These are phyloP conservation scores for Talaromyces albobiverticillius DNA, from an alignment of 2,329 filamentous ascomycete species.

Conservation along the genomic window DNA sequence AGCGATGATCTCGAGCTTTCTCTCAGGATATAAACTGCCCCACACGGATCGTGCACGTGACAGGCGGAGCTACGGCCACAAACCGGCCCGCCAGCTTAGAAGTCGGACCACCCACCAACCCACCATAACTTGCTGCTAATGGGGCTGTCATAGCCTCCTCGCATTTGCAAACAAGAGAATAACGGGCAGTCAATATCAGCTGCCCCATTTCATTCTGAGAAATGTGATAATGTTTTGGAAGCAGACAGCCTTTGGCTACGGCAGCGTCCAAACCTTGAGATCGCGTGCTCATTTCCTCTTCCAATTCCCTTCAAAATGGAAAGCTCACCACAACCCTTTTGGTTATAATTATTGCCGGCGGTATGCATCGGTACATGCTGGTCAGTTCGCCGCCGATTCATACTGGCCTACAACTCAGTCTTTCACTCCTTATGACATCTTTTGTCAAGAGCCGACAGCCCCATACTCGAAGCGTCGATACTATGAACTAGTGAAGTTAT, in stretches of 20 bases:
- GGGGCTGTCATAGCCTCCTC: too few species aligned
- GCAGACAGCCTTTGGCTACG: slow-evolving; percentile 34
- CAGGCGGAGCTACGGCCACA: not conserved
- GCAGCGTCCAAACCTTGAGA: slow-evolving; percentile 29
- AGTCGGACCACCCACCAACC: too few species aligned
- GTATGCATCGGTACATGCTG: slow-evolving; percentile 31
- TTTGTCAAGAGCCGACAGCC: slow-evolving; percentile 59
- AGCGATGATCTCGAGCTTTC: not conserved
- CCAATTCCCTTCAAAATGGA: slow-evolving; percentile 17
- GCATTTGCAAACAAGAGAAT: not conserved
- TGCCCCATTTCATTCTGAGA: slow-evolving; percentile 21
- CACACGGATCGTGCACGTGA: not conserved
- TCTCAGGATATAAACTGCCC: not conserved
- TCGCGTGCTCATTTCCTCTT: slow-evolving; percentile 34
- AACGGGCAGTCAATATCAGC: slow-evolving; percentile 11
- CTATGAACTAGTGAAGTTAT: slow-evolving; percentile 90
- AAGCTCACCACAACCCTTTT: not conserved
- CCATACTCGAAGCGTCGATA: slow-evolving; percentile 81
- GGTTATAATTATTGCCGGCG: slow-evolving; percentile 16
- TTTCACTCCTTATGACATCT: slow-evolving; percentile 84
- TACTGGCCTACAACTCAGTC: slow-evolving; percentile 42
- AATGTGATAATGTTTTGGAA: slow-evolving; percentile 50
- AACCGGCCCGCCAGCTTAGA: too few species aligned
- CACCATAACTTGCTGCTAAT: too few species aligned
- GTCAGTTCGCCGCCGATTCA: slow-evolving; percentile 29